phyloP scores from a whole-genome alignment of 1,284 basidiomycete genomes.

The Microbotryum silenes-acaulis region DNA sequence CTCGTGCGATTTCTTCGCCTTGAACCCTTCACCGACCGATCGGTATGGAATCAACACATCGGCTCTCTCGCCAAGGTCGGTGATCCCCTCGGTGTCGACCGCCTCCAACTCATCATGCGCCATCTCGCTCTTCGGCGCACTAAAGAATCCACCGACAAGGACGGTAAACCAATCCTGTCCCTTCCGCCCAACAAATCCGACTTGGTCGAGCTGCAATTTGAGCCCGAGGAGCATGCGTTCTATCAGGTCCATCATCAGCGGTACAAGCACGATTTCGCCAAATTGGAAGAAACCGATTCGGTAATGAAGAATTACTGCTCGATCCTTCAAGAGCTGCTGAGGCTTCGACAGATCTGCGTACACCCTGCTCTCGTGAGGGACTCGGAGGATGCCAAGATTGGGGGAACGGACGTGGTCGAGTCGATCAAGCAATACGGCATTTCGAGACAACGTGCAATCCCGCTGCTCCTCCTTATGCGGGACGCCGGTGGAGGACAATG shows the following conservation, averaged over 20 bases:
- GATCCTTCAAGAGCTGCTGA: slow-evolving; percentile 89
- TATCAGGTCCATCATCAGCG: slow-evolving; percentile 80
- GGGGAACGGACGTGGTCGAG: slow-evolving; percentile 54
- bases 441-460: slow-evolving; percentile 60
- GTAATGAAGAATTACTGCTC: slow-evolving; percentile 98
- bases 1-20: slow-evolving; percentile 92
- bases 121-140: slow-evolving; percentile 92
- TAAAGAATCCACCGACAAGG: slow-evolving; percentile 74
- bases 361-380: slow-evolving; percentile 80
- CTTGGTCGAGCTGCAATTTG: slow-evolving; percentile 75
- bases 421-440: slow-evolving; percentile 74
- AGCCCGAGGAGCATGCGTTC: slow-evolving; percentile 69
- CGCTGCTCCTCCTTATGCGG: slow-evolving; percentile 69
- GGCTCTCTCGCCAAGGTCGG: slow-evolving; percentile 84
- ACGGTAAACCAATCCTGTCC: slow-evolving; percentile 75
- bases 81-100: slow-evolving; percentile 80
- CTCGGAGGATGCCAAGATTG: slow-evolving; percentile 44
- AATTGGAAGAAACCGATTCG: slow-evolving; percentile 75
- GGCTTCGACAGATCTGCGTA: slow-evolving; percentile 93
- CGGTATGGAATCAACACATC: slow-evolving; percentile 85
- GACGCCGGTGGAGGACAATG: slow-evolving; percentile 75
- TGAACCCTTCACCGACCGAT: slow-evolving; percentile 86
- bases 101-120: slow-evolving; percentile 96
- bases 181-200: slow-evolving; percentile 82
- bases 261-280: slow-evolving; percentile 82